A percentile compares a stretch with the other conserved stretches of the same genome.
phyloP scores from a whole-genome alignment of 371 early-diverging fungal species.

The Rhizomucor miehei region DNA sequence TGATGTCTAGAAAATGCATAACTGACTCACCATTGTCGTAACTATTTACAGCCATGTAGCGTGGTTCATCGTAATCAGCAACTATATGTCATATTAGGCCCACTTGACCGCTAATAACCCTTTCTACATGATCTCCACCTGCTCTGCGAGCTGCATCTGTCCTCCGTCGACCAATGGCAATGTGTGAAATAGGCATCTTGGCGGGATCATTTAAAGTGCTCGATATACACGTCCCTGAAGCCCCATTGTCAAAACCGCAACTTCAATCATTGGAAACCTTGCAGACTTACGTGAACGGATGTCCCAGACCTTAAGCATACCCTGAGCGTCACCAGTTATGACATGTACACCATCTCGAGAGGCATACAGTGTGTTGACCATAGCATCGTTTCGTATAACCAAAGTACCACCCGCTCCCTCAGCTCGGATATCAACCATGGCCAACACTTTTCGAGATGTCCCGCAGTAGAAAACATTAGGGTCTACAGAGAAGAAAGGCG shows the following conservation, averaged over 20 bases:
- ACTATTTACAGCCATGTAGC: conserved; percentile 82
- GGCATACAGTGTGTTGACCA: conserved; percentile 79
- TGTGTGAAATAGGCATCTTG: conserved; percentile 78
- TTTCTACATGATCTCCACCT: conserved; percentile 26
- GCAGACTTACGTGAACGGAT: conserved; percentile 61
- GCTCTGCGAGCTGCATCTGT: conserved; percentile 52
- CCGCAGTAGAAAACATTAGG: conserved; percentile 74
- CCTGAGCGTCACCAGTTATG: conserved; percentile 77
- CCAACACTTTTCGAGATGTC: conserved; percentile 74
- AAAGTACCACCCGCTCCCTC: conserved; percentile 24
- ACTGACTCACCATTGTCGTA: conserved; percentile 79
- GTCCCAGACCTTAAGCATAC: conserved; percentile 84
- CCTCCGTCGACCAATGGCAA: conserved; percentile 55
- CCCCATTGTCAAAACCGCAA: neutral
- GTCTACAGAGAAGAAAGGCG: conserved; percentile 35
- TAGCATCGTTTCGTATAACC: conserved; percentile 65
- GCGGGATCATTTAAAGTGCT: conserved; percentile 62
- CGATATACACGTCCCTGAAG: conserved; percentile 52
- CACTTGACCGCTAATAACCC: no score
- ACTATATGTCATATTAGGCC: conserved; percentile 22
- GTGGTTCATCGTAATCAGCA: conserved; percentile 71
- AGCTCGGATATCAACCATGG: conserved; percentile 66
- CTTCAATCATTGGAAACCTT: neutral
- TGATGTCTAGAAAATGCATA: neutral
- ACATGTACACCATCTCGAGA: conserved; percentile 74